phyloP scores from a whole-genome alignment of 2,329 filamentous ascomycete species.

The Arachnopeziza araneosa region DNA sequence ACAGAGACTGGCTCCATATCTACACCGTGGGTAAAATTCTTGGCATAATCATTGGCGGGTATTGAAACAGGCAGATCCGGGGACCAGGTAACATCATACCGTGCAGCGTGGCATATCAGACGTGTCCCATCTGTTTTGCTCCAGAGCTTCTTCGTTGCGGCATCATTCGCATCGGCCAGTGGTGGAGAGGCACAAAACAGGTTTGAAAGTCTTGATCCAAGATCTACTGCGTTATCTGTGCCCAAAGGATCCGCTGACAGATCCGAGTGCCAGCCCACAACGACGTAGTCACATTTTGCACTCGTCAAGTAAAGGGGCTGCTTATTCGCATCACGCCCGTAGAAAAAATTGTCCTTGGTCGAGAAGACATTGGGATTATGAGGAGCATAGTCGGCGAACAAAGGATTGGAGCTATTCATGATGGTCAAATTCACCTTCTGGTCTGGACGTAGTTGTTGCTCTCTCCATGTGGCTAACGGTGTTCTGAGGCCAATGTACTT shows the following conservation, averaged over 20 bases:
- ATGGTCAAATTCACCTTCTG: slow-evolving; percentile 1
- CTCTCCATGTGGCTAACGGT: not conserved
- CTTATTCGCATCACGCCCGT: not conserved
- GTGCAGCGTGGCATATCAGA: not conserved
- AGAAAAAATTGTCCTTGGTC: slow-evolving; percentile 10
- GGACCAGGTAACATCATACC: slow-evolving; percentile 4
- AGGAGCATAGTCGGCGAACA: slow-evolving; percentile 12
- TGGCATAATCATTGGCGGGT: not conserved
- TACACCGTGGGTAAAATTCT: slow-evolving; percentile 4
- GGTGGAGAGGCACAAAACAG: slow-evolving; percentile 1
- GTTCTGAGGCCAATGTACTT: slow-evolving; percentile 35
- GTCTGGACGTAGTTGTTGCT: not conserved
- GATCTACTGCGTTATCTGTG: not conserved
- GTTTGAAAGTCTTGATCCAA: not conserved
- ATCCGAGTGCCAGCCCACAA: slow-evolving; percentile 11
- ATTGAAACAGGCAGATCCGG: not conserved
- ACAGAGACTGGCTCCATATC: slow-evolving; percentile 9
- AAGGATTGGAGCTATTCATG: slow-evolving; percentile 8
- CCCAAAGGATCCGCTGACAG: slow-evolving; percentile 1
- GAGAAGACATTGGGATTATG: slow-evolving; percentile 16
- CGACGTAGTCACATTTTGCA: slow-evolving; percentile 6
- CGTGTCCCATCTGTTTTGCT: not conserved
- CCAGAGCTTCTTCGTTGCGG: not conserved
- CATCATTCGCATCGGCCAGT: not conserved
- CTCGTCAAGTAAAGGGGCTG: not conserved